A percentile compares a stretch with the other conserved stretches of the same genome.
Evolutionary conservation across 2,329 filamentous ascomycete species (phyloP).

Genomic region (Diaporthe ampelina): DNA sequence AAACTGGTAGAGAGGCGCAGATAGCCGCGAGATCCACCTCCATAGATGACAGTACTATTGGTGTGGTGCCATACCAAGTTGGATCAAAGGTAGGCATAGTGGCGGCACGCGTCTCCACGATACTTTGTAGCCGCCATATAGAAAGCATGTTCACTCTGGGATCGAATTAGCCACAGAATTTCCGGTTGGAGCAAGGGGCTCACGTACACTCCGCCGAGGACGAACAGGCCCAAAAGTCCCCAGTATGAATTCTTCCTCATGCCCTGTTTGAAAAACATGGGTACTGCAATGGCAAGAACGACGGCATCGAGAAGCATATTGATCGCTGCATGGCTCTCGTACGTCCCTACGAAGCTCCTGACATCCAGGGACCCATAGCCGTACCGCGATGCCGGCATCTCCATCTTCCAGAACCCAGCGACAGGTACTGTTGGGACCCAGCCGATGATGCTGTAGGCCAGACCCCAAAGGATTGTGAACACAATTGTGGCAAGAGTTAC

Average conservation of each 20-base stretch:
- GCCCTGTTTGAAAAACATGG: slow-evolving; percentile 47
- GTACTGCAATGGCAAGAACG: slow-evolving; percentile 50
- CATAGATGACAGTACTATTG: slow-evolving; percentile 52
- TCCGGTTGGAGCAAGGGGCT: background rate
- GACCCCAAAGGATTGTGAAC: slow-evolving; percentile 50
- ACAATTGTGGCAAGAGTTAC: slow-evolving; percentile 44
- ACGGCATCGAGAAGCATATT: slow-evolving; percentile 51
- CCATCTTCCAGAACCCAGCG: slow-evolving; percentile 50
- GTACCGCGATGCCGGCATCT: slow-evolving; percentile 42
- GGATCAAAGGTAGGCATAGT: slow-evolving; percentile 53
- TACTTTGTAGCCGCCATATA: slow-evolving; percentile 51
- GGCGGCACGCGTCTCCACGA: slow-evolving; percentile 49
- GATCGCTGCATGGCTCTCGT: slow-evolving; percentile 48
- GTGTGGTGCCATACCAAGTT: slow-evolving; percentile 53
- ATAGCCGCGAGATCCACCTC: slow-evolving; percentile 48
- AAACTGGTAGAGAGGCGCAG: slow-evolving; percentile 35
- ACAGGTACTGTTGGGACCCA: slow-evolving; percentile 52
- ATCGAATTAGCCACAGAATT: background rate
- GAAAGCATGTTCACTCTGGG: slow-evolving; percentile 50
- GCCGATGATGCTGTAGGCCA: slow-evolving; percentile 49
- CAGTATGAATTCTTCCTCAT: slow-evolving; percentile 49
- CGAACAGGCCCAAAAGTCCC: slow-evolving; percentile 48
- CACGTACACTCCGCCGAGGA: slow-evolving; percentile 50
- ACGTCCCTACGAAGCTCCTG: slow-evolving; percentile 47
- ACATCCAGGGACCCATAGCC: slow-evolving; percentile 49